Evolutionary conservation across 164 flowering plant species (phyloP), one percentile per base, ranked within the genome.

Genomic region (Cinnamomum micranthum): DNA sequence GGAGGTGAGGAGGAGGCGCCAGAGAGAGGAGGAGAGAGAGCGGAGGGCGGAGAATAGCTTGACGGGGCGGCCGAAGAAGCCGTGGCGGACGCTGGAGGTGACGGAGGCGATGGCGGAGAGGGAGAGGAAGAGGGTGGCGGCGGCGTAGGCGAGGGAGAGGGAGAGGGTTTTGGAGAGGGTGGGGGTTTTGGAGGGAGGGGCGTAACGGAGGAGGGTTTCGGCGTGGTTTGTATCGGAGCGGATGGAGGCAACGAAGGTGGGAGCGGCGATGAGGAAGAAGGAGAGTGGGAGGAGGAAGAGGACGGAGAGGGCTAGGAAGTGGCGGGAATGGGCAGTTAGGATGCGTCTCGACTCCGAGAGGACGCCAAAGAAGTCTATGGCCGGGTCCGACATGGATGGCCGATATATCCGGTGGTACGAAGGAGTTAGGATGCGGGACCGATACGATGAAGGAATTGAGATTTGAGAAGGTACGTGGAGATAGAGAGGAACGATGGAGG

Each of bases 21-120:
- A 47, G 76, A 88, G 81, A 24, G 90, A 85, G 24, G 35, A 47
- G 59, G 70, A 6, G 10, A 85, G 71, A 3, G 95, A 86, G 5
- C 50, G 71, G 59, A 88, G 23, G 4, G 94, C 85, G 69, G 86
- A 74, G 20, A 81, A 6, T 31, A 92, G 76, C 71, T 84, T 85
- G 15, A 92, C 97, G 47, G 95, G 95, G 13, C 92, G 82, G 47
- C 92, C 95, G 67, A 83, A 88, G 82, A 88, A 92, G 4, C 90
- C 97, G 31, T 87, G 89, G 77, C 71, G 76, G 65, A 89, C 84
- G 78, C 89, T 84, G 84, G 75, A 82, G 55, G 91, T 82, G 77
- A 92, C 79, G 13, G 95, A 73, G 10, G 80, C 86, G 19, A 77
- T 47, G 33, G 92, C 91, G 74, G 65, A 79, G 74, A 86, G 76